Conservation (phyloP, 768 basidiomycete genomes). For the Jaapia argillacea region DNA sequence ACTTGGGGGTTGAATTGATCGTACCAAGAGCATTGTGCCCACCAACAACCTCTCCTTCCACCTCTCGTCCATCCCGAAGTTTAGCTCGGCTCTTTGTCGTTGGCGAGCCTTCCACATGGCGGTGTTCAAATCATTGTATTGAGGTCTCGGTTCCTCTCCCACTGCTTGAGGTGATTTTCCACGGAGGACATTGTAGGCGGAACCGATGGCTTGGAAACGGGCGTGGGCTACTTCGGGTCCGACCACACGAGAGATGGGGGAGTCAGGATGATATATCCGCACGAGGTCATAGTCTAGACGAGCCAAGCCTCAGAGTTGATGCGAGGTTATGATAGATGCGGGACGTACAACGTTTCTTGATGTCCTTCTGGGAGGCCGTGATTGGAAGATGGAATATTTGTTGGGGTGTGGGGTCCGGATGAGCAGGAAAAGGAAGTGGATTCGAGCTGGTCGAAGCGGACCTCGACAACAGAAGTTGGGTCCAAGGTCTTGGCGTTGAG, state of each 20-base stretch:
- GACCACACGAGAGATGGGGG: constrained; percentile 29
- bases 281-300: constrained; percentile 71
- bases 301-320: constrained; percentile 2
- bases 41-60: constrained; percentile 60
- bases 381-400: constrained; percentile 30
- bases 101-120: constrained; percentile 33
- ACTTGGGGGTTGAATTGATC: neutral
- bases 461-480: no score
- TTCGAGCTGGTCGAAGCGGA: constrained; percentile 16
- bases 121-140: constrained; percentile 14
- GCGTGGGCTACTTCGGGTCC: constrained; percentile 44
- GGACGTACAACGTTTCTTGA: constrained; percentile 28
- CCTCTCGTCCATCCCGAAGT: constrained; percentile 47
- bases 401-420: constrained; percentile 24
- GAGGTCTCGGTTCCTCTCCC: constrained; percentile 7
- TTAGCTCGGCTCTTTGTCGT: constrained; percentile 25
- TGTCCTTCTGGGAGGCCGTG: constrained; percentile 21
- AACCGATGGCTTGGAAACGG: constrained; percentile 59
- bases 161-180: constrained; percentile 27
- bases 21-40: constrained; percentile 42
- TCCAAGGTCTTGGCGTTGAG: no score
- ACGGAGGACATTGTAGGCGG: constrained; percentile 57
- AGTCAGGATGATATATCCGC: constrained; percentile 71
- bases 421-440: constrained; percentile 23
- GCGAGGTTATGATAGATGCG: constrained; percentile 6